Evolutionary conservation across 768 basidiomycete genomes (phyloP).

Genomic region (Boletus subparvulus): DNA sequence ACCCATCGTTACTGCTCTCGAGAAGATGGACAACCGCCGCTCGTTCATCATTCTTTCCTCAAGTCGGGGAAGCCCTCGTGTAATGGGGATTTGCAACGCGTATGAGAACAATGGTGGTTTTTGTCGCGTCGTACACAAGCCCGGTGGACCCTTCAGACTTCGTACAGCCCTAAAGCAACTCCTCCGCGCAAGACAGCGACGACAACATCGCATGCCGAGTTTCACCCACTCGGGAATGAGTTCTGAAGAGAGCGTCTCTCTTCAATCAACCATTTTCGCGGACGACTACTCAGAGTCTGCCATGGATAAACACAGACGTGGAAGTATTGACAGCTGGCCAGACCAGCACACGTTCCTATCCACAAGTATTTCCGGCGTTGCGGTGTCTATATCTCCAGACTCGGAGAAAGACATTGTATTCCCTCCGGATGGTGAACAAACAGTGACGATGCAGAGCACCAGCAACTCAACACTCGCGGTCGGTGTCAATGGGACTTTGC

Average conservation of each 20-base stretch:
- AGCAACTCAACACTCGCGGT: slow-evolving; percentile 49
- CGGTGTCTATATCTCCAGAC: slow-evolving; percentile 22
- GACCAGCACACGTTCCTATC: slow-evolving; percentile 14
- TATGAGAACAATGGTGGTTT: slow-evolving; percentile 83
- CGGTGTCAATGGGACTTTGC: slow-evolving; percentile 62
- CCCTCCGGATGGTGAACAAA: slow-evolving; percentile 13
- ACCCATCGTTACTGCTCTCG: slow-evolving; percentile 55
- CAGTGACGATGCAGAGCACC: slow-evolving; percentile 9
- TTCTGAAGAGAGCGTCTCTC: slow-evolving; percentile 29
- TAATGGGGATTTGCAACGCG: slow-evolving; percentile 63
- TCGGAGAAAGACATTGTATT: slow-evolving; percentile 32
- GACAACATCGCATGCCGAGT: slow-evolving; percentile 23
- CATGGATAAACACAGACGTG: slow-evolving; percentile 28
- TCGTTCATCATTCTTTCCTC: slow-evolving; percentile 79
- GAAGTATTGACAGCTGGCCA: slow-evolving; percentile 35
- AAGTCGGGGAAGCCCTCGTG: slow-evolving; percentile 59
- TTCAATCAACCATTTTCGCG: slow-evolving; percentile 29
- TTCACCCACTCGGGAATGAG: slow-evolving; percentile 17
- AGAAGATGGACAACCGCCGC: slow-evolving; percentile 52
- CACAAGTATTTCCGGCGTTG: slow-evolving; percentile 6
- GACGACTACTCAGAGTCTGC: slow-evolving; percentile 21
- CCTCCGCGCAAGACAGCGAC: slow-evolving; percentile 33
- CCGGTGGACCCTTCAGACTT: slow-evolving; percentile 78
- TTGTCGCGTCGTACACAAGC: slow-evolving; percentile 88
- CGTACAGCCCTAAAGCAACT: slow-evolving; percentile 57